Evolutionary conservation across 371 early-diverging fungal genomes (phyloP), one percentile per base, ranked within the genome.

Genomic region (Funneliformis caledonium): DNA sequence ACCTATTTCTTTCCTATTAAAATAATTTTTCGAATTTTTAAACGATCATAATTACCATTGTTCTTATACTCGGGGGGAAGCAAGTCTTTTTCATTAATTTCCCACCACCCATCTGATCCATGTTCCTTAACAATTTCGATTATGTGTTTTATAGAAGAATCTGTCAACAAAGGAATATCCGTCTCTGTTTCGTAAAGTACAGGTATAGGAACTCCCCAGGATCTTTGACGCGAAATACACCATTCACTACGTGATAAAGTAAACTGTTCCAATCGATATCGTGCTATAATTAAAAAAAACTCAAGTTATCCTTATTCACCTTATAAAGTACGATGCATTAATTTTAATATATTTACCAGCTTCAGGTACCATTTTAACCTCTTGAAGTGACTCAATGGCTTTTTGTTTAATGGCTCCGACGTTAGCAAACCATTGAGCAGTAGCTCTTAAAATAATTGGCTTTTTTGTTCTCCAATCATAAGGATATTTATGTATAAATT

Each of bases 141-240:
- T 62, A 96, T 90, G 82, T 95, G 92, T 61, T 89, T 86, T 10
- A 94, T 91, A 5, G 93, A 88, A 37, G 85, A 83, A 47, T 88
- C 85, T 0, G 92, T 93, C 81, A 96, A 83, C 50, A 95, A 82
- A 4, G 94, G 92, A 43, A 92, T 89, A 37, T 90, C 89, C 16
- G 89, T 89, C 47, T 87, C 89, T 9, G 82, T 81, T 72, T 95
- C 90, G 82, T 95, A 96, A 37, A 97, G 81, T 0, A 94, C 96
- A 0, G 96, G 96, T 60, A 92, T 97, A 26, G 93, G 93, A 2
- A 92, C 94, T 75, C 93, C 95, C 96, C 93, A 95, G 65, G 90
- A 92, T 86, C 95, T 88, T 85, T 97, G 97, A 37, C 97, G 91
- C n/a, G 96, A 96, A 56, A 97, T 96, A 82, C 96, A 96, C 97